A percentile compares a stretch with the other conserved stretches of the same genome.
phyloP scores from a whole-genome alignment of 192 early-diverging fungal species.

The Thamnidium elegans region DNA sequence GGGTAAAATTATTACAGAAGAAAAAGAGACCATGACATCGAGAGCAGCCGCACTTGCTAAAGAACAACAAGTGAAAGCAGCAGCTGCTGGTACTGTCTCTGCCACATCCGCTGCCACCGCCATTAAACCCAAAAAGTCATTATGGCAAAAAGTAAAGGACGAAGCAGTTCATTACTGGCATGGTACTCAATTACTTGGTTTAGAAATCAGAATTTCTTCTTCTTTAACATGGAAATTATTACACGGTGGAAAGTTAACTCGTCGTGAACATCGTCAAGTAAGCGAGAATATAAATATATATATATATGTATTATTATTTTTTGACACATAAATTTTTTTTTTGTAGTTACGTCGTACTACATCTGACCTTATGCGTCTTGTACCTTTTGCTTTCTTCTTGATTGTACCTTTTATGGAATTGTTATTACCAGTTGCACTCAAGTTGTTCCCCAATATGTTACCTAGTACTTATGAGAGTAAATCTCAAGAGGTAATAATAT shows the following conservation, averaged over 20 bases:
- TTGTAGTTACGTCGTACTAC: constrained; percentile 79
- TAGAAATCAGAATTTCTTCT: constrained; percentile 84
- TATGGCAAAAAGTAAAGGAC: constrained; percentile 79
- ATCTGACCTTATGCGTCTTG: constrained; percentile 79
- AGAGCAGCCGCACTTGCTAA: constrained; percentile 35
- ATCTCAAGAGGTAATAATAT: constrained; percentile 59
- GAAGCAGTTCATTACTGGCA: constrained; percentile 92
- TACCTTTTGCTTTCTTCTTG: constrained; percentile 90
- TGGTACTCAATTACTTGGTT: constrained; percentile 84
- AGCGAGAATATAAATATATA: constrained; percentile 12
- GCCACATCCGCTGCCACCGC: constrained; percentile 15
- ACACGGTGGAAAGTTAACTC: constrained; percentile 72
- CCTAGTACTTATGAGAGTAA: constrained; percentile 95
- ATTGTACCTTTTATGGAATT: constrained; percentile 95
- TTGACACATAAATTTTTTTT: background rate
- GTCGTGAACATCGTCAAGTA: constrained; percentile 85
- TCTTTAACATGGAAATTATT: constrained; percentile 71
- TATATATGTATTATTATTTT: background rate
- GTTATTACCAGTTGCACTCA: constrained; percentile 84
- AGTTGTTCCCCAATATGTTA: constrained; percentile 96
- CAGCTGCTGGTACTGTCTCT: background rate
- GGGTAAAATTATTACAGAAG: constrained; percentile 26
- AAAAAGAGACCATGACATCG: constrained; percentile 41
- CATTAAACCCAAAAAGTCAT: constrained; percentile 51
- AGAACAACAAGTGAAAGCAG: constrained; percentile 20